Percentiles rank a stretch among this genome's conserved stretches.
Evolutionary conservation across 169 alveolate genomes (phyloP).

Genomic region (Babesia gibsoni): DNA sequence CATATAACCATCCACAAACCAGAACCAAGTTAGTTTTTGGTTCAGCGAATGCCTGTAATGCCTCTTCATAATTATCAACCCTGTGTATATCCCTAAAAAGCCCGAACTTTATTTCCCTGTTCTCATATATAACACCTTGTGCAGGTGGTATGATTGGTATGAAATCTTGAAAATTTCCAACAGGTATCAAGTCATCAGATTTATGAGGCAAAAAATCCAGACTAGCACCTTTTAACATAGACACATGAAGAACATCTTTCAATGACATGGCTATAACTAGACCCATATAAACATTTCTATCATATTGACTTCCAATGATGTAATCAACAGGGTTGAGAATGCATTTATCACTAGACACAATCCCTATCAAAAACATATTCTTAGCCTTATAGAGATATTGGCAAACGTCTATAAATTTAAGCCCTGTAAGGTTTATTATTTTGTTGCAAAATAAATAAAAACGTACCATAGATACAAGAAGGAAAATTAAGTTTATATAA

Average conservation of each 20-base stretch:
- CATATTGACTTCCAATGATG: conserved; percentile 61
- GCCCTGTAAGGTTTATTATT: neutral
- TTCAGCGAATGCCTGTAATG: neutral
- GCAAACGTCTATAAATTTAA: conserved; percentile 61
- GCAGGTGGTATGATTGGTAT: conserved; percentile 3
- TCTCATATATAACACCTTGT: neutral
- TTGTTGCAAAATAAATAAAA: neutral
- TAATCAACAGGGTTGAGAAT: conserved; percentile 68
- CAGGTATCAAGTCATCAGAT: neutral
- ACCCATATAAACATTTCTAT: conserved; percentile 49
- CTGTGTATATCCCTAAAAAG: conserved; percentile 18
- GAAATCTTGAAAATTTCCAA: neutral
- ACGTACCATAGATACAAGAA: conserved; percentile 37
- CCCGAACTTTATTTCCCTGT: neutral
- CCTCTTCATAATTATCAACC: conserved; percentile 30
- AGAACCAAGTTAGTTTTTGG: conserved; percentile 45
- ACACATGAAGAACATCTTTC: conserved; percentile 58
- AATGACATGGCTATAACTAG: conserved; percentile 69
- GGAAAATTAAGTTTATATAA: conserved; percentile 40
- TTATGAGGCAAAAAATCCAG: conserved; percentile 53
- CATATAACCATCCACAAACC: conserved; percentile 75
- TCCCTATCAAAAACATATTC: conserved; percentile 71
- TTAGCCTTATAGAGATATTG: conserved; percentile 64
- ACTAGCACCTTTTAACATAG: conserved; percentile 52
- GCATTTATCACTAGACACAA: conserved; percentile 62